Evolutionary conservation across 225 moss, liverwort and hornwort genomes (phyloP).

Genomic region (Bryum argenteum): DNA sequence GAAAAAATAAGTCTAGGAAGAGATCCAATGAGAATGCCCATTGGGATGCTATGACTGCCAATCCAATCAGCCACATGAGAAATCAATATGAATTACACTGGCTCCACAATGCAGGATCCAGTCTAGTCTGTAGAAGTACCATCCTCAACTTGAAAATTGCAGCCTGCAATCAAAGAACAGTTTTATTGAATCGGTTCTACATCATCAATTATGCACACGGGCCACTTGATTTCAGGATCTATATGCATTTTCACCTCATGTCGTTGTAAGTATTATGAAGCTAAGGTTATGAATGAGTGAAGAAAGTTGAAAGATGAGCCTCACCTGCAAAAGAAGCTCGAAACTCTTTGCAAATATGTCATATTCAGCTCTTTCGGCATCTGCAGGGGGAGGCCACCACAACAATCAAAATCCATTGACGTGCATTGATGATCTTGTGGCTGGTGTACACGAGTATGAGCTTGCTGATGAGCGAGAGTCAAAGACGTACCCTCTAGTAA

Average conservation of each 20-base stretch:
- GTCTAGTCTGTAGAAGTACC: neutral
- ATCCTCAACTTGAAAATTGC: conserved; percentile 1
- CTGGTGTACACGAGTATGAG: neutral
- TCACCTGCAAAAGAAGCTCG: conserved; percentile 2
- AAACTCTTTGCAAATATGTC: neutral
- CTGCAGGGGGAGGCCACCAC: conserved; percentile 2
- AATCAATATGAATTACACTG: neutral
- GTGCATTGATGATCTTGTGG: neutral
- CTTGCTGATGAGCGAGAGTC: neutral
- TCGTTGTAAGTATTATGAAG: too few species aligned
- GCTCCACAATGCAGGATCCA: conserved; percentile 14
- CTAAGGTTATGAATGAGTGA: too few species aligned
- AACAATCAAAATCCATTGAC: neutral
- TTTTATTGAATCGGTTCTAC: too few species aligned
- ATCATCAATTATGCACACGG: too few species aligned
- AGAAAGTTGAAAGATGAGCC: too few species aligned
- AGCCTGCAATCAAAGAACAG: conserved; percentile 14
- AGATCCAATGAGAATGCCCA: too few species aligned
- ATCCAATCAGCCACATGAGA: neutral
- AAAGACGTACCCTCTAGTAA: conserved; percentile 12
- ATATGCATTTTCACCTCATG: too few species aligned
- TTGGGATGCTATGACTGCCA: neutral
- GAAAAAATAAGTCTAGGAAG: too few species aligned
- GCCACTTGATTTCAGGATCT: too few species aligned
- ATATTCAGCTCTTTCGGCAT: conserved; percentile 2